Evolutionary conservation across 1,284 basidiomycete species (phyloP).

Genomic region (Malassezia cuniculi): DNA sequence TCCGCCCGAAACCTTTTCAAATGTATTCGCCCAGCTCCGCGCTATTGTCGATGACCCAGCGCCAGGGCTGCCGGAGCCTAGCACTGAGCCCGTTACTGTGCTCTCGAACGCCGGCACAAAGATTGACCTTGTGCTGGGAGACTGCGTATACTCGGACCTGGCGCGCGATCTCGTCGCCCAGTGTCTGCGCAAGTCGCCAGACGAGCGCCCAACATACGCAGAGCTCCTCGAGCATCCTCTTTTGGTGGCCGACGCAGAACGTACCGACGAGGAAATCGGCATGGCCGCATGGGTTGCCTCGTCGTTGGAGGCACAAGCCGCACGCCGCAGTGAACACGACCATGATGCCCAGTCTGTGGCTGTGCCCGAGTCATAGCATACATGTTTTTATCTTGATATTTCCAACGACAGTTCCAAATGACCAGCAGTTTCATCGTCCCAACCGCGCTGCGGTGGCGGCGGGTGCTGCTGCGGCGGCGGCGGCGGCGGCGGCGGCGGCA

Average conservation of each 20-base stretch:
- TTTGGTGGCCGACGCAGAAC: constrained; percentile 48
- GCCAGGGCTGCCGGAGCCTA: constrained; percentile 58
- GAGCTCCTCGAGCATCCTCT: constrained; percentile 70
- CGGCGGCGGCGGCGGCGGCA: too few species aligned
- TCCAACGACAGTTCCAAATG: too few species aligned
- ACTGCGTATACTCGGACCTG: constrained; percentile 29
- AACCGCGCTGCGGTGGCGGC: too few species aligned
- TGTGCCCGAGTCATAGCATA: too few species aligned
- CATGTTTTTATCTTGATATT: too few species aligned
- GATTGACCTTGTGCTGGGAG: constrained; percentile 8
- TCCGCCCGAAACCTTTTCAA: constrained; percentile 92
- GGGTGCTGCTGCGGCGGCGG: too few species aligned
- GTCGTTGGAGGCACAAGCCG: constrained; percentile 13
- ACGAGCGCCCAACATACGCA: constrained; percentile 66
- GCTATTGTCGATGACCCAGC: constrained; percentile 91
- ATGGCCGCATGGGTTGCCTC: constrained; percentile 42
- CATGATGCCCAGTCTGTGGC: too few species aligned
- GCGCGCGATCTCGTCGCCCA: constrained; percentile 42
- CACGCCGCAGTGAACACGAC: too few species aligned
- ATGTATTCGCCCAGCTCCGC: constrained; percentile 88
- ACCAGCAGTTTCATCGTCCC: too few species aligned
- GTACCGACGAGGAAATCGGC: constrained; percentile 37
- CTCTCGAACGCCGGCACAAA: neutral
- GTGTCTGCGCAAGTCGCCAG: constrained; percentile 48
- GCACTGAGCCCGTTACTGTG: constrained; percentile 4